phyloP scores from a whole-genome alignment of 2,329 filamentous ascomycete genomes.

The Botryotinia calthae region DNA sequence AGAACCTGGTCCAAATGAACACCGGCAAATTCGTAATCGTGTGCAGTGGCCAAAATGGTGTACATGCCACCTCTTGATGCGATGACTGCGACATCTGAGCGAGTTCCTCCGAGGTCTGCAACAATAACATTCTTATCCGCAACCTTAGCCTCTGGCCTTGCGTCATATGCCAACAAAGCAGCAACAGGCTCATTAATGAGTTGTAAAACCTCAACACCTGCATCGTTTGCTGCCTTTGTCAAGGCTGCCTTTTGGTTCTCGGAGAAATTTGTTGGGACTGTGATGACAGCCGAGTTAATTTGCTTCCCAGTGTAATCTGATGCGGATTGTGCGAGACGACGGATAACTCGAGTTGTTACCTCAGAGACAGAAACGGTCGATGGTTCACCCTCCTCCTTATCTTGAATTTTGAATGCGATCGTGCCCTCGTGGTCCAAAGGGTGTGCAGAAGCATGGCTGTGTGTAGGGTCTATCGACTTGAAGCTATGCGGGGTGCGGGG shows the following conservation, averaged over 20 bases:
- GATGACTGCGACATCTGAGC: slow-evolving; percentile 87
- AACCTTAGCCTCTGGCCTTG: slow-evolving; percentile 68
- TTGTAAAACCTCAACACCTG: slow-evolving; percentile 86
- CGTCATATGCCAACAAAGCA: slow-evolving; percentile 87
- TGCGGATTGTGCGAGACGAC: slow-evolving; percentile 76
- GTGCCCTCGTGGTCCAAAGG: slow-evolving; percentile 70
- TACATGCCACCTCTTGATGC: slow-evolving; percentile 94
- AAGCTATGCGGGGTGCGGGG: slow-evolving; percentile 52
- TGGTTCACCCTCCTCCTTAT: slow-evolving; percentile 62
- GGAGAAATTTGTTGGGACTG: slow-evolving; percentile 88
- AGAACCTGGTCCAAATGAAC: slow-evolving; percentile 83
- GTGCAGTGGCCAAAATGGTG: slow-evolving; percentile 86
- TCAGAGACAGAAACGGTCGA: slow-evolving; percentile 77
- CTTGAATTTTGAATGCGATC: slow-evolving; percentile 80
- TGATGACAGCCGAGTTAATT: slow-evolving; percentile 92
- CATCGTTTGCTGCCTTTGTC: slow-evolving; percentile 71
- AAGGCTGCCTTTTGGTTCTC: slow-evolving; percentile 84
- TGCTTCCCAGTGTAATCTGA: slow-evolving; percentile 89
- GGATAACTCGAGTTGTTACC: slow-evolving; percentile 79
- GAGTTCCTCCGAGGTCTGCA: slow-evolving; percentile 86
- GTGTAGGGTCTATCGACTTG: slow-evolving; percentile 93
- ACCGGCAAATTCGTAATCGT: slow-evolving; percentile 93
- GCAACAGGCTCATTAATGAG: slow-evolving; percentile 89
- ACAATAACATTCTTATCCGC: slow-evolving; percentile 90
- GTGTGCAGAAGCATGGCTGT: slow-evolving; percentile 90